Base-by-base conservation (phyloP, 2,329 filamentous ascomycete species). In the Cytospora schulzeri region DNA sequence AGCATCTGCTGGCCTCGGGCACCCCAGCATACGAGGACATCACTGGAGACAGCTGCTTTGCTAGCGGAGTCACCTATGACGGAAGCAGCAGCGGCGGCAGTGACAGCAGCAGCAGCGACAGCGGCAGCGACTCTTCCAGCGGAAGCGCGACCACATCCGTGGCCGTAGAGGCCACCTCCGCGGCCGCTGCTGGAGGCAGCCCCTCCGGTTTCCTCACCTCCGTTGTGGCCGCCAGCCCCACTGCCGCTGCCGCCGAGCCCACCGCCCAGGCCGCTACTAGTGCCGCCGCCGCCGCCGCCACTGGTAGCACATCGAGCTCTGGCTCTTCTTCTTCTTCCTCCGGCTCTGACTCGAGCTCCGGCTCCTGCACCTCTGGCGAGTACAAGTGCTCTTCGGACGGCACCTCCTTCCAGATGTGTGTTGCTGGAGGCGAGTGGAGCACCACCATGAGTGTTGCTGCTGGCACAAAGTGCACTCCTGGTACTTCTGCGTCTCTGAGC, bases 201-300 rank as follows among this genome's bases (percentile, higher is more conserved):
- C n/a, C 45, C 11, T 48, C 45, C n/a, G 45, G 45, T 8, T 48
- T 48, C 45, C 45, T 48, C 7, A 48, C 45, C n/a, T 48, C 45
- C n/a, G 45, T 48, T 3, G 45, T 48, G 45, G 50, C 60, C 14
- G 38, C 53, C 53, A 62, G n/a, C n/a, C n/a, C 60, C 6, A 51
- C n/a, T 1, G 48, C 5, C 45, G 57, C 56, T 14, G 62, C 56
- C 33, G 50, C 55, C 38, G 54, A 55, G 26, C 56, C 62, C 62
- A 64, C 56, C 28, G 53, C 53, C 33, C 19, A 11, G n/a, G 45
- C 59, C 9, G 62, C 26, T 3, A 78, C 91, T 57, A 78, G 78
- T 3, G 48, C 60, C 28, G 60, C 60, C 17, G 58, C n/a, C n/a
- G 29, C 64, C 28, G 38, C 60, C 12, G 55, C 22, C 22, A 35